These are phyloP conservation scores for Colletotrichum spinosum DNA, from an alignment of 2,329 filamentous ascomycete genomes.

Conservation along the genomic window DNA sequence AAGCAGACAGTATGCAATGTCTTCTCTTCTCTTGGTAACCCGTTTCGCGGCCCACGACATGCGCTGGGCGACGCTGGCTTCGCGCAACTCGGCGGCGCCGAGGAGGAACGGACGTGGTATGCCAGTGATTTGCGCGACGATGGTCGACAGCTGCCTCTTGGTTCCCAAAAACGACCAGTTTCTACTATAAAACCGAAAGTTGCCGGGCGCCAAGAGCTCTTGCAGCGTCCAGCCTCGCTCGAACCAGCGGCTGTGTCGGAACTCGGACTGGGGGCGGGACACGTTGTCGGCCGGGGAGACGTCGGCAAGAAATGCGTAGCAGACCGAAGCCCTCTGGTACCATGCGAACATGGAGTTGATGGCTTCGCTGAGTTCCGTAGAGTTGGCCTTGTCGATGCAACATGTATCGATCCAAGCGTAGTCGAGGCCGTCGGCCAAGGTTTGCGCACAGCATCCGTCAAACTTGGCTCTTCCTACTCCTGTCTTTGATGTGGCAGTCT, in stretches of 20 bases:
- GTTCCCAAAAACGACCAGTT: conserved; percentile 37
- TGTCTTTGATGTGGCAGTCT: accelerated
- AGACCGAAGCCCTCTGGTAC: conserved; percentile 36
- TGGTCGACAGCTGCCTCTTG: conserved; percentile 28
- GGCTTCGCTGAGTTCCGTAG: conserved; percentile 39
- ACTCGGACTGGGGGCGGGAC: not conserved
- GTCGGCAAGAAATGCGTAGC: conserved; percentile 41
- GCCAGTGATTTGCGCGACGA: conserved; percentile 44
- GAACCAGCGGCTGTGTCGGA: conserved; percentile 40
- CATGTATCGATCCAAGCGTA: conserved; percentile 43
- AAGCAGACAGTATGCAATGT: conserved; percentile 40
- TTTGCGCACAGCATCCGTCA: conserved; percentile 15
- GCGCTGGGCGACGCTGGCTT: conserved; percentile 39
- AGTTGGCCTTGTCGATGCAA: conserved; percentile 43
- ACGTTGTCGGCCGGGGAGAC: not conserved
- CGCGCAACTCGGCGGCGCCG: conserved; percentile 9
- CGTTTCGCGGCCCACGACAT: conserved; percentile 40
- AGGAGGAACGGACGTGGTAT: conserved; percentile 39
- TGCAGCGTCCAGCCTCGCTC: conserved; percentile 41
- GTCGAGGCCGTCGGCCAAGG: conserved; percentile 3
- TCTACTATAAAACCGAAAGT: conserved; percentile 40
- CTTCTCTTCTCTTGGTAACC: conserved; percentile 35
- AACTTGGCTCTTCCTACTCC: conserved; percentile 24
- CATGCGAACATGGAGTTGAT: conserved; percentile 39
- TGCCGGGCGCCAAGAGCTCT: conserved; percentile 41